Base-by-base conservation (phyloP, 2,329 filamentous ascomycete genomes). In the Arachnomyces sp. region DNA sequence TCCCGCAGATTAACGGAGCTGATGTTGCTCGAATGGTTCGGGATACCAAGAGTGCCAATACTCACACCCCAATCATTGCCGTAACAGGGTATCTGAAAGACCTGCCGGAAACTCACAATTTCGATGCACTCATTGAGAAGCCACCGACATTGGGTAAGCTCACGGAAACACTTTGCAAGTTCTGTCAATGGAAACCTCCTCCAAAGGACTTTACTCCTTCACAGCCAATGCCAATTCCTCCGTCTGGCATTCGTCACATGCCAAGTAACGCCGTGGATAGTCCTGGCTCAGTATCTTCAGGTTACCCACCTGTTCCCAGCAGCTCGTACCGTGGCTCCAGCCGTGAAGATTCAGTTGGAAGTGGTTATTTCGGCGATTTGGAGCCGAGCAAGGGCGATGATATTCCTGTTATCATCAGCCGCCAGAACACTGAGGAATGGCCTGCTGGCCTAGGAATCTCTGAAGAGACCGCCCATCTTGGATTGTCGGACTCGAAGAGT, bases 71-170 rank as follows among this genome's bases (percentile, higher is more conserved):
- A 0, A 94, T 98, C 46, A 87, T 98, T 42, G 89, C 88, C 35
- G 90, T 98, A 28, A 98, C 92, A 3, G 90, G 92, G 5, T 98
- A 98, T 61, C 71, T 98, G n/a, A 96, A 96, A 60, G 92, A 98
- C 57, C 72, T 98, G 2, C 89, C 92, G 51, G 88, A 89, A 44
- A 86, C 87, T 3, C 90, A 98, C 64, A 86, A 95, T 62, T 98
- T 98, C 56, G 89, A 96, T 60, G 86, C 86, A 1, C 71, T 98
- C 38, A 87, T 98, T 38, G 89, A 98, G 63, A 98, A 98, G 65
- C 92, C 92, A 17, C 93, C 94, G 28, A 96, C 90, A 30, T 82
- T 87, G 32, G 84, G 85, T 3, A 96, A 96, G 63, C 65, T 98
- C 36, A 87, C 82, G 0, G 89, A 98, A 55, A 86, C 92, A 1